Base-by-base conservation (phyloP, 495 filamentous ascomycete genomes). In the Tuber calosporum region DNA sequence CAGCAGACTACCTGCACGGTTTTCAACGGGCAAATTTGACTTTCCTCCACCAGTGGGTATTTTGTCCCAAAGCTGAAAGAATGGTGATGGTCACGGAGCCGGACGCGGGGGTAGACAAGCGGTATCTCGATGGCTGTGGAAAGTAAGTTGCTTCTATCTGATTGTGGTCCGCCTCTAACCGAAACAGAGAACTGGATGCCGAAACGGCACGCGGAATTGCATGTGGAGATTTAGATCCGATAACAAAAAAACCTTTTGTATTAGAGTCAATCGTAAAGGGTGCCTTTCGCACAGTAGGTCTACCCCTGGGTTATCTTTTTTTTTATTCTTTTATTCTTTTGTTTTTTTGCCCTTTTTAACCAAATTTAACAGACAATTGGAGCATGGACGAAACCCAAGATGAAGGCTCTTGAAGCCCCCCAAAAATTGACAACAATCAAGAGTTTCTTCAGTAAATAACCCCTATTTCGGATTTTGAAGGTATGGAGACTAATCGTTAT, bases 41-140 rank as follows among this genome's bases (percentile, higher is more conserved):
- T 0, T 99, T 99, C 80, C 86, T 96, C 11, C 90, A 98, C 79
- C 94, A 97, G 82, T 89, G 96, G 77, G 96, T 98, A 2, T 99
- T 91, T 81, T 98, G 94, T 79, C 93, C 93, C 0, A 84, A 87
- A 69, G 85, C 86, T 36, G 85, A 89, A 67, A 84, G 87, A 53
- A 82, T 97, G 38, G 90, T 97, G 40, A 89, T 92, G 71, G 74
- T 78, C 41, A 79, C 89, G 13, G 82, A 87, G 20, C 89, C 87
- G 0, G 87, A 88, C 0, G 79, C 85, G 19, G 87, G 87, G 26
- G 75, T 92, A 8, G 86, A 90, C 26, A 81, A 88, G 15, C 87
- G 88, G 15, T 86, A 89, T 2, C 86, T 98, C 82, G 85, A 89
- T 0, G 97, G 90, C 75, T 93, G 98, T 79, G 95, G 95, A 17